Percentiles rank a stretch among this genome's conserved stretches.
Conservation (phyloP, 106 monocot genomes). For the Dendrobium catenatum region DNA sequence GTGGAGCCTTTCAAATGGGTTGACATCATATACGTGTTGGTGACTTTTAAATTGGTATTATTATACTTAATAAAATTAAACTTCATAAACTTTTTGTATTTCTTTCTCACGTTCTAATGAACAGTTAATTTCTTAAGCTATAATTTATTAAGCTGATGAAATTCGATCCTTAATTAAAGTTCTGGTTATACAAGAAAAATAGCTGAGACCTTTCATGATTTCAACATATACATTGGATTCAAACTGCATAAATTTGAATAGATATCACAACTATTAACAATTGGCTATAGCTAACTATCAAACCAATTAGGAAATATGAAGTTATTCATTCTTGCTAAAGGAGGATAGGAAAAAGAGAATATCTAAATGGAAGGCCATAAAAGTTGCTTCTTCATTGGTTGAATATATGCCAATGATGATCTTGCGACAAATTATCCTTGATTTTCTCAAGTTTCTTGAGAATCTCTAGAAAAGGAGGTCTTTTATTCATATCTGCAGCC, state of each 20-base stretch:
- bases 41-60: too few species aligned
- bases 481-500: conserved; percentile 63
- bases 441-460: conserved; percentile 84
- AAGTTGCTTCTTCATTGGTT: background rate
- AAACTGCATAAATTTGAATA: background rate
- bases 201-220: background rate
- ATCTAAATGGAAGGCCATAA: background rate
- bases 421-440: conserved; percentile 53
- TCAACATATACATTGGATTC: background rate
- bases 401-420: conserved; percentile 71
- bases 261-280: background rate
- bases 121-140: too few species aligned
- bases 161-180: background rate
- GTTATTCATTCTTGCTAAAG: background rate
- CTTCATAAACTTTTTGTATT: too few species aligned
- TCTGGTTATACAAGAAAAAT: background rate
- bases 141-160: too few species aligned
- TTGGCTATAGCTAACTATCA: too few species aligned
- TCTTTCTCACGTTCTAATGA: too few species aligned
- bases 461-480: conserved; percentile 83
- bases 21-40: too few species aligned
- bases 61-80: too few species aligned
- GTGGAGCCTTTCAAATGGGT: too few species aligned
- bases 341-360: background rate
- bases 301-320: too few species aligned